Evolutionary conservation across 192 early-diverging fungal genomes (phyloP).

Genomic region (Pilaira anomala): DNA sequence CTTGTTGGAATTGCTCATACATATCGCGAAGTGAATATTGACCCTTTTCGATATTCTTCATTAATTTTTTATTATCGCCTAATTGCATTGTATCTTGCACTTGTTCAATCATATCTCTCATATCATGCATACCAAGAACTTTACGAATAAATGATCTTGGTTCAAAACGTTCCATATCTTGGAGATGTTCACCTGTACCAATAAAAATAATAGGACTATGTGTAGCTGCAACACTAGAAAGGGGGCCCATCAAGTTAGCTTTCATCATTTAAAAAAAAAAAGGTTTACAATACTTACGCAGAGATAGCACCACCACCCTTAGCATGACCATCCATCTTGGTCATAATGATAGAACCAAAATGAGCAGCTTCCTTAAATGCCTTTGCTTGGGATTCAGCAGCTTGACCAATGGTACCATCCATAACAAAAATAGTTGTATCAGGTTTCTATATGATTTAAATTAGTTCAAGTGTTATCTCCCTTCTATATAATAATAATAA

Average conservation of each 20-base stretch:
- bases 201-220: conserved; percentile 92
- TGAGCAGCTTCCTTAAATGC: conserved; percentile 91
- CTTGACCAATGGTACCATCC: conserved; percentile 98
- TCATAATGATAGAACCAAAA: conserved; percentile 95
- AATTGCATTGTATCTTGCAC: conserved; percentile 80
- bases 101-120: conserved; percentile 81
- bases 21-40: conserved; percentile 90
- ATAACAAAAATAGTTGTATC: conserved; percentile 95
- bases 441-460: conserved; percentile 52
- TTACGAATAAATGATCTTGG: conserved; percentile 89
- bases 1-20: conserved; percentile 89
- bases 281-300: conserved; percentile 70
- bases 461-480: not conserved
- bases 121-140: conserved; percentile 94
- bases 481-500: not conserved
- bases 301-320: conserved; percentile 99
- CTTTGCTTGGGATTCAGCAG: conserved; percentile 87
- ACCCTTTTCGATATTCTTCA: conserved; percentile 85
- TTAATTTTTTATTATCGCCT: conserved; percentile 81
- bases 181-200: conserved; percentile 95
- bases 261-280: too few relatives aligned
- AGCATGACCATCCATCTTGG: conserved; percentile 98
- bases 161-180: conserved; percentile 88
- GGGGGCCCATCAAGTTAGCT: not conserved
- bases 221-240: conserved; percentile 83